These are phyloP conservation scores for Cetraspora pellucida DNA, from an alignment of 192 early-diverging fungal species.

Conservation along the genomic window DNA sequence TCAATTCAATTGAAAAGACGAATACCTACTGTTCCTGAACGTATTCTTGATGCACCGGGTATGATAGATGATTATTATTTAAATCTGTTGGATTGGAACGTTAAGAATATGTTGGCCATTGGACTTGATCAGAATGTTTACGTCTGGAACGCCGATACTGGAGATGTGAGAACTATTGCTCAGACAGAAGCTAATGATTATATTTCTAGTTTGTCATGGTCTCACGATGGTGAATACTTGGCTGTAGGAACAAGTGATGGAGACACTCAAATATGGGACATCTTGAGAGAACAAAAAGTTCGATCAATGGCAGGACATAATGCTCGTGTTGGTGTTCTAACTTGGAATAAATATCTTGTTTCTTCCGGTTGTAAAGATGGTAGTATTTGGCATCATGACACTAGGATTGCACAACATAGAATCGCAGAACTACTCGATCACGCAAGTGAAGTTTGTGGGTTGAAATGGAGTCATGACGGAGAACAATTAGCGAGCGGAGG, in stretches of 20 bases:
- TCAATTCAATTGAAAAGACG: constrained; percentile 55
- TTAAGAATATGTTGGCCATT: constrained; percentile 79
- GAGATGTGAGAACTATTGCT: constrained; percentile 53
- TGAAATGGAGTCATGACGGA: constrained; percentile 84
- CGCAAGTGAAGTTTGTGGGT: constrained; percentile 81
- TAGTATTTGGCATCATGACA: constrained; percentile 93
- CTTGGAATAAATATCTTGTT: constrained; percentile 83
- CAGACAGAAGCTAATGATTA: constrained; percentile 45
- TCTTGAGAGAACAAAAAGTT: constrained; percentile 70
- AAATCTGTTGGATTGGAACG: constrained; percentile 92
- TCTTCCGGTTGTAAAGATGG: constrained; percentile 88
- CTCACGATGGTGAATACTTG: constrained; percentile 61
- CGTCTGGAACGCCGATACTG: constrained; percentile 83
- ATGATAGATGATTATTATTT: constrained; percentile 94
- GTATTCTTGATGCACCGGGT: constrained; percentile 86
- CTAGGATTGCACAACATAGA: constrained; percentile 84
- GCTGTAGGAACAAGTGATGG: constrained; percentile 78
- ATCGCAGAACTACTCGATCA: constrained; percentile 72
- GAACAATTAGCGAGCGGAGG: constrained; percentile 87
- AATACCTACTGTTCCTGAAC: constrained; percentile 80
- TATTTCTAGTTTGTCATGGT: constrained; percentile 82
- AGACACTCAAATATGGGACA: constrained; percentile 90
- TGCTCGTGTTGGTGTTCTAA: constrained; percentile 79
- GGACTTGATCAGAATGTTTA: constrained; percentile 86
- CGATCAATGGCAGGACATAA: constrained; percentile 83